Conservation (phyloP, 768 basidiomycete genomes). For the Nevesoporus exiguus region DNA sequence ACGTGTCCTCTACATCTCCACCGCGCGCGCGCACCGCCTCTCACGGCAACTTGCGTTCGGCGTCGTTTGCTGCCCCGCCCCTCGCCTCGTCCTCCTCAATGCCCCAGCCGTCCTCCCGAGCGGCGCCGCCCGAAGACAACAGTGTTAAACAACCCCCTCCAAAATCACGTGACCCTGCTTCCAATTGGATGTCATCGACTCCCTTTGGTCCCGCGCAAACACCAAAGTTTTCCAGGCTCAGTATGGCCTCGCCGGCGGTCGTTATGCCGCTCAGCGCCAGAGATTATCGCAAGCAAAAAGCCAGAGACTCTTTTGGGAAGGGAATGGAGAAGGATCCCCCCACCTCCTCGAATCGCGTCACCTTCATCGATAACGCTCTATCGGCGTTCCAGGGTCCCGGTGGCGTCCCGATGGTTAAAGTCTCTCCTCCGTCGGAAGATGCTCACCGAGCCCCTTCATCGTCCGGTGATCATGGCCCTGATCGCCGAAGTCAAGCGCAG, state of each 20-base stretch:
- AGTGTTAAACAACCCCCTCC: conserved; percentile 18
- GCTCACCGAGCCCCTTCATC: neutral
- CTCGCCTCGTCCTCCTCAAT: conserved; percentile 7
- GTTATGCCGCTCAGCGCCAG: conserved; percentile 32
- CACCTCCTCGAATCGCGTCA: conserved; percentile 4
- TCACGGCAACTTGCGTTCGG: conserved; percentile 17
- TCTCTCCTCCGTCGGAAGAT: conserved; percentile 15
- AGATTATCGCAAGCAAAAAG: conserved; percentile 26
- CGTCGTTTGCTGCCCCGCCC: conserved; percentile 6
- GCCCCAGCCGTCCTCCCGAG: conserved; percentile 17
- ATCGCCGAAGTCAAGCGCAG: conserved; percentile 5
- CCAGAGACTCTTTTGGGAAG: conserved; percentile 5
- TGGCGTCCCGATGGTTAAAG: conserved; percentile 9
- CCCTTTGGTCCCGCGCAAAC: conserved; percentile 30
- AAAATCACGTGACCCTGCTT: conserved; percentile 22
- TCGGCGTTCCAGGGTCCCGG: neutral
- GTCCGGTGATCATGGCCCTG: neutral
- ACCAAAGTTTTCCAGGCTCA: conserved; percentile 30
- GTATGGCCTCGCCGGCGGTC: conserved; percentile 27
- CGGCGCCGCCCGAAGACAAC: conserved; percentile 5
- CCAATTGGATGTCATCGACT: conserved; percentile 28
- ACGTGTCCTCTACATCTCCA: conserved; percentile 7
- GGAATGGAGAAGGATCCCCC: conserved; percentile 6
- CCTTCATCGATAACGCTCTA: conserved; percentile 10
- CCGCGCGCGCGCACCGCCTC: conserved; percentile 24